These are phyloP conservation scores for Schwanniomyces etchellsii DNA, from an alignment of 1,139 yeast genomes.

Conservation along the genomic window DNA sequence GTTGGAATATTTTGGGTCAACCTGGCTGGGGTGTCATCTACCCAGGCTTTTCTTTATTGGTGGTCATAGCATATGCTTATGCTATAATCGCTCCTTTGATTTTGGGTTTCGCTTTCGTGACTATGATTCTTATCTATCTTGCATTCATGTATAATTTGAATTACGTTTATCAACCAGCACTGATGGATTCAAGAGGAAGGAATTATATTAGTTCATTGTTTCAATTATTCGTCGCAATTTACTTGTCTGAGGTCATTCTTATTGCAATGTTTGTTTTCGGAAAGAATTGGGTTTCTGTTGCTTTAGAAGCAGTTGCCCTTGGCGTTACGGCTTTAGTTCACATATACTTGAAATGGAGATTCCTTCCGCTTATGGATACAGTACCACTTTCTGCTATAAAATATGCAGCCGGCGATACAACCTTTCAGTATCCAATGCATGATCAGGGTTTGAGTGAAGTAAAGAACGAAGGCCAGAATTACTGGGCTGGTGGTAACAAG, in stretches of 20 bases:
- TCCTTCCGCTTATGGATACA: slow-evolving; percentile 55
- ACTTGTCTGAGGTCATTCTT: slow-evolving; percentile 61
- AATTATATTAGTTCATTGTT: slow-evolving; percentile 63
- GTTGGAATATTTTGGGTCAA: slow-evolving; percentile 36
- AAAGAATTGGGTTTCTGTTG: slow-evolving; percentile 70
- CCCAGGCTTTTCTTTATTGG: slow-evolving; percentile 35
- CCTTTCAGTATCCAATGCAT: slow-evolving; percentile 44
- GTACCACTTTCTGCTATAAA: slow-evolving; percentile 74
- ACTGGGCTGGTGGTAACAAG: slow-evolving; percentile 43
- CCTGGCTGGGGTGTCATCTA: slow-evolving; percentile 38
- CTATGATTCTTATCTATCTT: slow-evolving; percentile 45
- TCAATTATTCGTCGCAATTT: slow-evolving; percentile 61
- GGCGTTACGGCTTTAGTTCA: slow-evolving; percentile 50
- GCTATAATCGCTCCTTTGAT: slow-evolving; percentile 40
- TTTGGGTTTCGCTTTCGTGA: slow-evolving; percentile 42
- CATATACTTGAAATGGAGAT: slow-evolving; percentile 50
- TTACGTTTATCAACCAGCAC: slow-evolving; percentile 52
- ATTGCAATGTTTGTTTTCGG: slow-evolving; percentile 65
- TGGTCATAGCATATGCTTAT: slow-evolving; percentile 34
- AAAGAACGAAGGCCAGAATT: slow-evolving; percentile 45
- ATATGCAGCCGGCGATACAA: slow-evolving; percentile 49
- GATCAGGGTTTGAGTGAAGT: slow-evolving; percentile 65
- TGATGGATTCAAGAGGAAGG: slow-evolving; percentile 56
- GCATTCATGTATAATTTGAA: slow-evolving; percentile 55
- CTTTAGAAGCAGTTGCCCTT: slow-evolving; percentile 50